A percentile compares a stretch with the other conserved stretches of the same genome.
Conservation (phyloP, 2,329 filamentous ascomycete species). For the Fusarium sp. region DNA sequence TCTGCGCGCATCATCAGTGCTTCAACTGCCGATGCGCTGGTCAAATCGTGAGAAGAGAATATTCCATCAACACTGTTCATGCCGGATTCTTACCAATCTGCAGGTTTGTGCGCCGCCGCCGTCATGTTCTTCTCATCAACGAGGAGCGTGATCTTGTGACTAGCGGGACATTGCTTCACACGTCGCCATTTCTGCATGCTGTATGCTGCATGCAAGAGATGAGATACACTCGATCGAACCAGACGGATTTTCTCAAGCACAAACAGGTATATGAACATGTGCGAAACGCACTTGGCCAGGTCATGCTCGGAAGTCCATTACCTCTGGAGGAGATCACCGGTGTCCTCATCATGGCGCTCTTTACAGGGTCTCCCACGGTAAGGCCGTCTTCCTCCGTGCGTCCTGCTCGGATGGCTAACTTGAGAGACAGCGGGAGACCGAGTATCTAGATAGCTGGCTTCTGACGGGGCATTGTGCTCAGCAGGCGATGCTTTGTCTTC, state of each 20-base stretch:
- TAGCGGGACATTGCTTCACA: conserved; percentile 41
- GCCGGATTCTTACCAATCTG: background rate
- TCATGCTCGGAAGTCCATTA: conserved; percentile 52
- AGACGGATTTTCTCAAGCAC: conserved; percentile 39
- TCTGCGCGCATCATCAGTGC: conserved; percentile 16
- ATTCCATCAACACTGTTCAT: too few species aligned
- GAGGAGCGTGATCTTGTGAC: conserved; percentile 19
- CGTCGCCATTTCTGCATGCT: conserved; percentile 52
- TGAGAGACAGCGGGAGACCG: conserved; percentile 33
- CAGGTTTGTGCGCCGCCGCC: conserved; percentile 23
- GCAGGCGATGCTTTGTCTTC: conserved; percentile 55
- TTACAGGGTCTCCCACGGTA: conserved; percentile 35
- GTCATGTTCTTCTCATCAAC: conserved; percentile 23
- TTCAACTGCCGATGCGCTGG: conserved; percentile 13
- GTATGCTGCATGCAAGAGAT: conserved; percentile 53
- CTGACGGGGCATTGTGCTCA: conserved; percentile 54
- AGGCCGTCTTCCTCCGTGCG: background rate
- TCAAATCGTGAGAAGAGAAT: conserved; percentile 14
- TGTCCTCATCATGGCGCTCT: conserved; percentile 51
- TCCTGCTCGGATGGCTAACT: background rate
- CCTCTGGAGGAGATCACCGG: conserved; percentile 54
- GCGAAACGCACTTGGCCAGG: conserved; percentile 50
- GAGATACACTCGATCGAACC: conserved; percentile 38
- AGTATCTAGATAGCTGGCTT: conserved; percentile 56
- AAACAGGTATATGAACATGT: conserved; percentile 53